Evolutionary conservation across 1,139 yeast genomes (phyloP), one percentile per base, ranked within the genome.

Genomic region (Dujonia santamariae): DNA sequence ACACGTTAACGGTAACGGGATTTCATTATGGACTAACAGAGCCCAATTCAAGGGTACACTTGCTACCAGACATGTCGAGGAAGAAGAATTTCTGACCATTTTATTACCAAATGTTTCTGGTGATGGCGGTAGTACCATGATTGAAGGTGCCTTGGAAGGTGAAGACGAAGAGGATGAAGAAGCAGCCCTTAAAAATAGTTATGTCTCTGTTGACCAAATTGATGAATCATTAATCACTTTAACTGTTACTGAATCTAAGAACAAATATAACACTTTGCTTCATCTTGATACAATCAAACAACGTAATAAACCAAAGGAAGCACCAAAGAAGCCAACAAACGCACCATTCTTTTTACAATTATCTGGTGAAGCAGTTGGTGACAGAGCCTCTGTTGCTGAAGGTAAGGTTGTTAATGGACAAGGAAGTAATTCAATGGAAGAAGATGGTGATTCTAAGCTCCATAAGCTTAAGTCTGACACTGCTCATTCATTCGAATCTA

Each of bases 1-100:
- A 0, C 98, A 94, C 61, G 96, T 88, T 9, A 72, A 79, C 22
- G 95, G 95, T 11, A 85, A 85, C 41, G 98, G 98, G 21, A 80
- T 94, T 40, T 80, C 85, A 34, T 65, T 94, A 39, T 94, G 99
- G 99, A 84, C 96, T 3, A 87, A 90, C 55, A 73, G 82, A 50
- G 80, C 97, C 0, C 96, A 88, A 57, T 90, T 90, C 57, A 75
- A 67, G 43, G 32, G 32, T 11, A 14, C 12, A 4, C 63, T 83
- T 19, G 79, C 95, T 1, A 79, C 90, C 1, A 77, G 92, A 45
- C 86, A 79, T 42, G 70, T 92, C 22, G 82, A 82, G 34, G 95
- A 85, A 44, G 78, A 74, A 4, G 87, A 82, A 20, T 85, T 88
- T 48, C 57, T 77, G 2, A 72, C 67, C 28, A 63, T 64, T 13